phyloP scores from a whole-genome alignment of 805 yeast species.

The Myxozyma kluyveri region DNA sequence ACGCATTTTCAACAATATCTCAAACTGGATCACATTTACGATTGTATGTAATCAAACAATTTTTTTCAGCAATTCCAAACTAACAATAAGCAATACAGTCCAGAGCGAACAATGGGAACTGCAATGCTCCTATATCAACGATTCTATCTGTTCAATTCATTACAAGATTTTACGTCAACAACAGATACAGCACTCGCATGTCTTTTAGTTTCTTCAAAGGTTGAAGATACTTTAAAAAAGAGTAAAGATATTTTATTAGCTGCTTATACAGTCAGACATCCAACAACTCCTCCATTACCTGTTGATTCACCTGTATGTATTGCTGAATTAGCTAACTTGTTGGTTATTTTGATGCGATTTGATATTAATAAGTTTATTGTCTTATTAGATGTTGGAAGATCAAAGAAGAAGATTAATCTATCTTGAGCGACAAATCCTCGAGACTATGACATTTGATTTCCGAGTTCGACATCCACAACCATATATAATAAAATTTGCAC shows the following conservation, averaged over 20 bases:
- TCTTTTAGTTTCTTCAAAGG: conserved; percentile 65
- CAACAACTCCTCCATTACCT: conserved; percentile 16
- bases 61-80: not conserved
- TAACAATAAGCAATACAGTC: conserved; percentile 14
- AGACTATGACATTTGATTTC: conserved; percentile 73
- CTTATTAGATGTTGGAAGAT: conserved; percentile 26
- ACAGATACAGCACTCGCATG: conserved; percentile 64
- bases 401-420: conserved; percentile 51
- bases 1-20: conserved; percentile 20
- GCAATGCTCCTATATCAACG: conserved; percentile 32
- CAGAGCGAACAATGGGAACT: conserved; percentile 31
- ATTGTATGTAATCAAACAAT: conserved; percentile 14
- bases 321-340: conserved; percentile 46
- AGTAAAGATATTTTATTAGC: conserved; percentile 57
- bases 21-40: conserved; percentile 16
- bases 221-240: conserved; percentile 78
- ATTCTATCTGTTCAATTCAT: conserved; percentile 28
- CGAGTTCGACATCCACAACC: conserved; percentile 64
- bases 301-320: conserved; percentile 25
- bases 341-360: not conserved
- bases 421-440: conserved; percentile 66
- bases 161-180: conserved; percentile 23
- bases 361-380: not conserved
- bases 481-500: conserved; percentile 59
- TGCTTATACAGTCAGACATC: conserved; percentile 45